A percentile compares a stretch with the other conserved stretches of the same genome.
phyloP scores from a whole-genome alignment of 495 filamentous ascomycete species.

The Poronia punctata region DNA sequence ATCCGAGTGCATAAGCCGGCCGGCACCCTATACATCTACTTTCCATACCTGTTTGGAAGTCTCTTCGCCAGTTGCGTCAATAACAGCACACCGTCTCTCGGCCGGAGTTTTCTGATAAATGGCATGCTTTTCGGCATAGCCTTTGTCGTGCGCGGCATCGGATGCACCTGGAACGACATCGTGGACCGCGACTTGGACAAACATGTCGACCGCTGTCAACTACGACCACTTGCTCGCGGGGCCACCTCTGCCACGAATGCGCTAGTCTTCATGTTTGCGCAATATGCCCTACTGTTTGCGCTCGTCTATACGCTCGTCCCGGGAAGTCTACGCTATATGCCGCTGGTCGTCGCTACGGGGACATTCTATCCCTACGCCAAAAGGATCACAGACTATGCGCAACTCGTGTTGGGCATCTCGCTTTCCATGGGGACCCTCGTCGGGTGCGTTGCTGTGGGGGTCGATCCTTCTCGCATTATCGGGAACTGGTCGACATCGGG shows the following conservation, averaged over 20 bases:
- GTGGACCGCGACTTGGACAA: slow-evolving; percentile 34
- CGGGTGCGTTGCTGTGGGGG: not conserved
- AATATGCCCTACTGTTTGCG: slow-evolving; percentile 7
- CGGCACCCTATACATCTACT: too few relatives aligned
- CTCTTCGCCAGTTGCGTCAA: too few relatives aligned
- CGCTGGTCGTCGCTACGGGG: not conserved
- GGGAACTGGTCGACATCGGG: not conserved
- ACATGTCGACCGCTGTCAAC: slow-evolving; percentile 24
- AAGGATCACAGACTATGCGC: not conserved
- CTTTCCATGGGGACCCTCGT: not conserved
- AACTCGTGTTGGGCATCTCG: not conserved
- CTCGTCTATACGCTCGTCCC: not conserved
- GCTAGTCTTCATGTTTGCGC: slow-evolving; percentile 22
- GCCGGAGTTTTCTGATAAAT: too few relatives aligned
- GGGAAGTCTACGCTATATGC: not conserved
- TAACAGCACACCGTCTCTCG: too few relatives aligned
- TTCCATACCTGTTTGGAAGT: too few relatives aligned
- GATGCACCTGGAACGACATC: slow-evolving; percentile 35
- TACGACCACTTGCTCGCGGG: slow-evolving; percentile 37
- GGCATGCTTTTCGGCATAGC: slow-evolving; percentile 1
- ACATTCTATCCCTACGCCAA: not conserved
- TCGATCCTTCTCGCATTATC: not conserved
- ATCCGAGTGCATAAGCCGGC: too few relatives aligned
- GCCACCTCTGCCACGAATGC: slow-evolving; percentile 28
- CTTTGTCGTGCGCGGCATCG: slow-evolving; percentile 19